Evolutionary conservation across 257 asterid species (phyloP).

Genomic region (Fraxinus anomala): DNA sequence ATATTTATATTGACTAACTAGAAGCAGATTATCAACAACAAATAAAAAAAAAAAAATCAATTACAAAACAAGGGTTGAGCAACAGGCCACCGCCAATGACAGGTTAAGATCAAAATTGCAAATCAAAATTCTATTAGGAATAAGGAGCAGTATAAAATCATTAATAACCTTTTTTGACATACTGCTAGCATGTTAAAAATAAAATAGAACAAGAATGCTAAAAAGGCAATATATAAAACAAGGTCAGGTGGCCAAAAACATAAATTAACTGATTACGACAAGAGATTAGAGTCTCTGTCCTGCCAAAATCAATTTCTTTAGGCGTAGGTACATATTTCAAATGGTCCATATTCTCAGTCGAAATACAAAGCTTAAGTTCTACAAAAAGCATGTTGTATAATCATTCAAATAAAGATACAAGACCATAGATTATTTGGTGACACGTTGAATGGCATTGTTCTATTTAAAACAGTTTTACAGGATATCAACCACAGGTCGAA

Average conservation of each 20-base stretch:
- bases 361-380: not conserved
- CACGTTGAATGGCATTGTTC: not conserved
- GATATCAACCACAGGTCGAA: not conserved
- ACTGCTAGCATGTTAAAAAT: not conserved
- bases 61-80: not conserved
- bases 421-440: not conserved
- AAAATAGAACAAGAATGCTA: constrained; percentile 4
- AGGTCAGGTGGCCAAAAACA: not conserved
- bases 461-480: not conserved
- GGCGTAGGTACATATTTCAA: not conserved
- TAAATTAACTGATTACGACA: not conserved
- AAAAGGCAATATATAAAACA: not conserved
- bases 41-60: not conserved
- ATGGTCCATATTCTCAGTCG: not conserved
- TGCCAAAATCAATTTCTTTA: not conserved
- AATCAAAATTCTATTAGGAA: constrained; percentile 13
- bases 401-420: not conserved
- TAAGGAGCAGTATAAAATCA: constrained; percentile 2
- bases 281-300: not conserved
- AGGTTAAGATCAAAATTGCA: not conserved
- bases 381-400: not conserved
- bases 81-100: not conserved
- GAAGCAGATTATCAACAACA: not conserved
- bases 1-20: not conserved
- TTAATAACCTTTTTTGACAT: not conserved